Conservation (phyloP, 2,329 filamentous ascomycete species). For the Colletotrichum eleusines region DNA sequence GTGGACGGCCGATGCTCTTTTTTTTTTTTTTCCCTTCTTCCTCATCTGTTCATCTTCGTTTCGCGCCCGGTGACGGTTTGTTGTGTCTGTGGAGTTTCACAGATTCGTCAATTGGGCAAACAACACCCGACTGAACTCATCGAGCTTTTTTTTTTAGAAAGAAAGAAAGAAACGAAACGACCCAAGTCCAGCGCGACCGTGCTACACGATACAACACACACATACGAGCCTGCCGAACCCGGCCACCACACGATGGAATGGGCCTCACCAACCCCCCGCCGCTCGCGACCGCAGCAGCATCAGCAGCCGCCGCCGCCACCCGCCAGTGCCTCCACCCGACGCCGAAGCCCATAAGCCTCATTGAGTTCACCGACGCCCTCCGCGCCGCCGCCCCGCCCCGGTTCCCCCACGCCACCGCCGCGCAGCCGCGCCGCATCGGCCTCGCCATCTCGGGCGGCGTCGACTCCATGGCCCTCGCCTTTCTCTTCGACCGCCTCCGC, state of each 20-base stretch:
- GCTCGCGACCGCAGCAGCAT: conserved; percentile 20
- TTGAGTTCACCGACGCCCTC: conserved; percentile 61
- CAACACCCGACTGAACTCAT: too few relatives aligned
- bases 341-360: conserved; percentile 52
- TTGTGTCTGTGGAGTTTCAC: neutral
- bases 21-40: neutral
- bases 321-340: conserved; percentile 52
- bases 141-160: neutral
- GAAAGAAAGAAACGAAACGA: neutral
- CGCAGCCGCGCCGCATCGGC: conserved; percentile 59
- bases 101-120: conserved; percentile 26
- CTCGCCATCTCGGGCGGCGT: conserved; percentile 92
- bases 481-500: conserved; percentile 70
- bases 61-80: too few relatives aligned
- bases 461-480: conserved; percentile 97
- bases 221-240: conserved; percentile 1
- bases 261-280: conserved; percentile 15
- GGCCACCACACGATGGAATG: conserved; percentile 35
- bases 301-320: conserved; percentile 40
- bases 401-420: conserved; percentile 57
- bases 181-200: neutral
- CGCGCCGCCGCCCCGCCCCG: conserved; percentile 62
- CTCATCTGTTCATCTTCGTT: neutral
- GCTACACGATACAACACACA: neutral
- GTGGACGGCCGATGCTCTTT: too few relatives aligned